phyloP scores from a whole-genome alignment of 176 grass and related monocot species.

The maize (Zea mays) region DNA sequence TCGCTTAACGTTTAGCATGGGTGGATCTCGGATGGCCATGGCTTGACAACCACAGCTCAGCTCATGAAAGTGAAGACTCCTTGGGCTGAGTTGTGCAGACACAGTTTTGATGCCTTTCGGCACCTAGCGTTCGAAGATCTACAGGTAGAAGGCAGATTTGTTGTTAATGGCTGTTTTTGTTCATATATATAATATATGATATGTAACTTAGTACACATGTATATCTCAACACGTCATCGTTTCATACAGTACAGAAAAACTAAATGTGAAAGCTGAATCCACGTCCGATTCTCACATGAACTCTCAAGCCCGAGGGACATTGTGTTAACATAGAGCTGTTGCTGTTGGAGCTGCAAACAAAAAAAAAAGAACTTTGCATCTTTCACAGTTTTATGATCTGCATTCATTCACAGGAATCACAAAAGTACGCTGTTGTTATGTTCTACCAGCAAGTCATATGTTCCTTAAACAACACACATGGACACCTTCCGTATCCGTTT shows the following conservation, averaged over 20 bases:
- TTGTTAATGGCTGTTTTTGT: conserved; percentile 37
- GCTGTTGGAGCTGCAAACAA: background rate
- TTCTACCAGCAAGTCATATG: background rate
- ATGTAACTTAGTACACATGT: conserved; percentile 54
- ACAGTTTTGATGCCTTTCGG: conserved; percentile 45
- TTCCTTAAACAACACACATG: background rate
- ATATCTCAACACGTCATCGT: conserved; percentile 46
- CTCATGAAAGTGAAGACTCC: conserved; percentile 40
- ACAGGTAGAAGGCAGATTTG: conserved; percentile 49
- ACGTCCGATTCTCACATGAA: background rate
- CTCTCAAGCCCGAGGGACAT: background rate
- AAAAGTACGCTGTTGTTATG: background rate
- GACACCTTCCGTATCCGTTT: background rate
- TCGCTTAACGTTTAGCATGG: conserved; percentile 48
- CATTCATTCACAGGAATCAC: background rate
- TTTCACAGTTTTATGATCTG: background rate
- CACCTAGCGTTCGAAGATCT: conserved; percentile 21
- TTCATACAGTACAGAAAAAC: conserved; percentile 32
- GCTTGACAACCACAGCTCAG: conserved; percentile 33
- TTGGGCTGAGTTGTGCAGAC: conserved; percentile 28
- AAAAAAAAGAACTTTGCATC: background rate
- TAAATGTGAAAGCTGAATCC: conserved; percentile 38
- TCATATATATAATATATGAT: conserved; percentile 42
- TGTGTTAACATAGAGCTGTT: background rate
- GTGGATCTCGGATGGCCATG: conserved; percentile 17